Evolutionary conservation across 2,329 filamentous ascomycete species (phyloP).

Genomic region (Zopfia rhizophila): DNA sequence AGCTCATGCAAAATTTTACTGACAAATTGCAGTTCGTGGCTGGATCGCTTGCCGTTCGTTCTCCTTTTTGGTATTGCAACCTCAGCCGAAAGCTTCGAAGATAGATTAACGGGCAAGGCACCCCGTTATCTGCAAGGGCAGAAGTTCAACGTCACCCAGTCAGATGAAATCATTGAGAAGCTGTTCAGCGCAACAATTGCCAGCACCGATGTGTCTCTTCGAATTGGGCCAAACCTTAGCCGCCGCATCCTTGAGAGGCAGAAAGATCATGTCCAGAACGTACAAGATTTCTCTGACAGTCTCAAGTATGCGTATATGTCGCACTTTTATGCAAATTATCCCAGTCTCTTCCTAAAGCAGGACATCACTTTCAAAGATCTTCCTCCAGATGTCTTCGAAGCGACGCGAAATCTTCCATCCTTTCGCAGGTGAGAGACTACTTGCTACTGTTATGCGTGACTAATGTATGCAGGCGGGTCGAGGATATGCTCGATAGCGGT

Average conservation of each 20-base stretch:
- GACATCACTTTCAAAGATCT: slow-evolving; percentile 52
- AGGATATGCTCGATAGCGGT: slow-evolving; percentile 53
- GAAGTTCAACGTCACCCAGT: slow-evolving; percentile 81
- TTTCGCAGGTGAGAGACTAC: slow-evolving; percentile 61
- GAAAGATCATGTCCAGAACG: slow-evolving; percentile 79
- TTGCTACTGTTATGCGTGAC: background rate
- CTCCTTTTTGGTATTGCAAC: slow-evolving; percentile 84
- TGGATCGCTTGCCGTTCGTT: slow-evolving; percentile 79
- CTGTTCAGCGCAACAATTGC: slow-evolving; percentile 75
- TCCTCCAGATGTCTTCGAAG: slow-evolving; percentile 71
- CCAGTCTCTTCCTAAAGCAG: slow-evolving; percentile 70
- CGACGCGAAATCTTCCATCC: slow-evolving; percentile 74
- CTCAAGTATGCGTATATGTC: slow-evolving; percentile 86
- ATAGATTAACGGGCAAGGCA: slow-evolving; percentile 75
- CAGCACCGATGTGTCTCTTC: slow-evolving; percentile 65
- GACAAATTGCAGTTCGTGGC: slow-evolving; percentile 67
- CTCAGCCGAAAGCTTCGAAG: slow-evolving; percentile 81
- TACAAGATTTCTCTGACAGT: slow-evolving; percentile 76
- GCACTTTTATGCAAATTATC: slow-evolving; percentile 81
- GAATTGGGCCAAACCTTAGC: slow-evolving; percentile 72
- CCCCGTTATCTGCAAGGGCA: slow-evolving; percentile 74
- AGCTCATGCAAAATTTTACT: slow-evolving; percentile 23
- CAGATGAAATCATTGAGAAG: slow-evolving; percentile 75
- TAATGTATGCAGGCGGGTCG: slow-evolving; percentile 38
- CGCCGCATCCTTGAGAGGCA: slow-evolving; percentile 75